These are phyloP conservation scores for Calonectria honghensis DNA, from an alignment of 2,329 filamentous ascomycete species.

Conservation along the genomic window DNA sequence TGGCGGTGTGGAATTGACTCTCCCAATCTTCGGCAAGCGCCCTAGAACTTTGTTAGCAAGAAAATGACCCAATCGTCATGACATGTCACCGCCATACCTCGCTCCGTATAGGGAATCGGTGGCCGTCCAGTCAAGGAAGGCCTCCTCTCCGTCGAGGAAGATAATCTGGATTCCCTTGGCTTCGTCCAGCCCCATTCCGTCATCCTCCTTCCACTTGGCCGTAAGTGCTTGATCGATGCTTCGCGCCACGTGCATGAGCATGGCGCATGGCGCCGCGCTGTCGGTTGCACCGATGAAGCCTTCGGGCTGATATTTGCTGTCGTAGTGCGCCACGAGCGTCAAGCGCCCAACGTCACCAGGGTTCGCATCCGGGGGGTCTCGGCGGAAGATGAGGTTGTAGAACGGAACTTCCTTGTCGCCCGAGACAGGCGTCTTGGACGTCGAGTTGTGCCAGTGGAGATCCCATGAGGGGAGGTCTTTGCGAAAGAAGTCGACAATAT, in stretches of 20 bases:
- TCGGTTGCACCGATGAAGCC: conserved; percentile 97
- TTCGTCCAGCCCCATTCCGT: conserved; percentile 75
- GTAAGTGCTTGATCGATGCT: conserved; percentile 87
- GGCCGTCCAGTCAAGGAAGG: conserved; percentile 86
- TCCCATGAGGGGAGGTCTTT: conserved; percentile 85
- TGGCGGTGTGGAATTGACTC: conserved; percentile 77
- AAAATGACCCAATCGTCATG: neutral
- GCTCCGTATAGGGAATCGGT: conserved; percentile 93
- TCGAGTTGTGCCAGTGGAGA: conserved; percentile 92
- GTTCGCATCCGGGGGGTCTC: conserved; percentile 89
- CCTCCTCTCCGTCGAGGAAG: conserved; percentile 95
- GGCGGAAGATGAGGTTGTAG: conserved; percentile 87
- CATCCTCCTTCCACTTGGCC: conserved; percentile 82
- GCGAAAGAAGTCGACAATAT: conserved; percentile 90
- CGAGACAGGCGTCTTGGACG: conserved; percentile 85
- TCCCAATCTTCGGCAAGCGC: conserved; percentile 91
- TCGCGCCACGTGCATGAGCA: conserved; percentile 90
- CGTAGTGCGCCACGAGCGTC: conserved; percentile 95
- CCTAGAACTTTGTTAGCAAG: conserved; percentile 54
- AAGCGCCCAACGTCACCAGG: conserved; percentile 86
- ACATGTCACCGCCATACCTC: conserved; percentile 70
- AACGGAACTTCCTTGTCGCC: conserved; percentile 85
- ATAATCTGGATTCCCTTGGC: conserved; percentile 91
- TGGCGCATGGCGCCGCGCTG: conserved; percentile 94
- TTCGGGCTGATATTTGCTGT: conserved; percentile 85